Conservation (phyloP, 2,329 filamentous ascomycete species). For the Colletotrichum destructivum region DNA sequence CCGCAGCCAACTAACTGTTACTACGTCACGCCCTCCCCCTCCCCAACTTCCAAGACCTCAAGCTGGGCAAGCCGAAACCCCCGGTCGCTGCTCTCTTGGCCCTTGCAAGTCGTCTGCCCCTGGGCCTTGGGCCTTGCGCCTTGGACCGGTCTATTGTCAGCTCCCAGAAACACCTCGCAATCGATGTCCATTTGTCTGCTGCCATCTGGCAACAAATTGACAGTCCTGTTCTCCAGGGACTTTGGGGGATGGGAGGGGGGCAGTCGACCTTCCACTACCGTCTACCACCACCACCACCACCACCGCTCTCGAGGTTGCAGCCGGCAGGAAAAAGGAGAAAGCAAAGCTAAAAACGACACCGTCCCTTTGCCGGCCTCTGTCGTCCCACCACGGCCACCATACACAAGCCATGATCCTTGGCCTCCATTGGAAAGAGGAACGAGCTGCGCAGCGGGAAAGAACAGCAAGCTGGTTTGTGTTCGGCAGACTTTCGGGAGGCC, state of each 20-base stretch:
- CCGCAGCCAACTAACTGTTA: slow-evolving; percentile 15
- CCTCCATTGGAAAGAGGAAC: slow-evolving; percentile 14
- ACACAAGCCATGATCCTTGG: slow-evolving; percentile 36
- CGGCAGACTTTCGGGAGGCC: slow-evolving; percentile 12
- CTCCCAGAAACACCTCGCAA: slow-evolving; percentile 33
- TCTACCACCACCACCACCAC: background rate
- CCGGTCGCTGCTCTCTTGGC: slow-evolving; percentile 34
- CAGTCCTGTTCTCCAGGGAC: slow-evolving; percentile 6
- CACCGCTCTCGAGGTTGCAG: background rate
- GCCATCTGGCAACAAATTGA: background rate
- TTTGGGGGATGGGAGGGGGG: slow-evolving; percentile 3
- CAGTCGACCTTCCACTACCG: background rate
- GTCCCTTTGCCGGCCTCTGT: slow-evolving; percentile 29
- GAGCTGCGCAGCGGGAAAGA: slow-evolving; percentile 10
- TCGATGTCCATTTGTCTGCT: slow-evolving; percentile 23
- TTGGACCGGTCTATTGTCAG: slow-evolving; percentile 33
- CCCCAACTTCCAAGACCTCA: slow-evolving; percentile 1
- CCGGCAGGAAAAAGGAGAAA: slow-evolving; percentile 35
- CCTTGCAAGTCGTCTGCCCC: slow-evolving; percentile 41
- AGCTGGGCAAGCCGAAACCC: slow-evolving; percentile 30
- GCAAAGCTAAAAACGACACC: slow-evolving; percentile 36
- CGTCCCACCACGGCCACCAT: slow-evolving; percentile 28
- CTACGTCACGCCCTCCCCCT: slow-evolving; percentile 41
- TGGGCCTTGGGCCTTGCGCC: slow-evolving; percentile 32
- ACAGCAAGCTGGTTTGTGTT: slow-evolving; percentile 19